Percentiles rank a stretch among this genome's conserved stretches.
Evolutionary conservation across 2,329 filamentous ascomycete species (phyloP).

Genomic region (Amphichorda felina): DNA sequence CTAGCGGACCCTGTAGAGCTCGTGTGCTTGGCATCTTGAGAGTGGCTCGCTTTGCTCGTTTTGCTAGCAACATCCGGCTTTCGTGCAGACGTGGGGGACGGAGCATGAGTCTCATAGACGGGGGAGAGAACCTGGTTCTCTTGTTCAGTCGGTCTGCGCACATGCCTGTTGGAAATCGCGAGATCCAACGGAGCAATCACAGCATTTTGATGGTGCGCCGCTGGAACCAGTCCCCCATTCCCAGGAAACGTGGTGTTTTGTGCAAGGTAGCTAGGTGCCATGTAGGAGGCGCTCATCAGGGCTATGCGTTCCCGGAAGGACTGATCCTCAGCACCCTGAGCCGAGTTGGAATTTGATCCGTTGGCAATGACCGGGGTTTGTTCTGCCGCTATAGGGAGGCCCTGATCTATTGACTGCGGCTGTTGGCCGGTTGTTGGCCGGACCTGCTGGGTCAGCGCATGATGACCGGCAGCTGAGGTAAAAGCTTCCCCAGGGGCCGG

Average conservation of each 20-base stretch:
- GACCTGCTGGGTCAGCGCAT: no score
- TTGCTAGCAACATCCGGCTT: slow-evolving; percentile 32
- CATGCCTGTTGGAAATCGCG: slow-evolving; percentile 31
- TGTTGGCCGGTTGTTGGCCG: no score
- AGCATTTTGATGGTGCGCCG: slow-evolving; percentile 31
- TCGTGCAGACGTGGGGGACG: slow-evolving; percentile 51
- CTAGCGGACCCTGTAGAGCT: neutral
- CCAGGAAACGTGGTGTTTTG: slow-evolving; percentile 14
- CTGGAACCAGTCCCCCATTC: no score
- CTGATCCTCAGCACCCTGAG: slow-evolving; percentile 18
- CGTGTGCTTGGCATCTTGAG: neutral
- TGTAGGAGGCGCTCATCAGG: slow-evolving; percentile 22
- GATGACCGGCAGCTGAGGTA: no score
- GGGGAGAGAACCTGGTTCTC: slow-evolving; percentile 52
- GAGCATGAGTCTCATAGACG: slow-evolving; percentile 61
- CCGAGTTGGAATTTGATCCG: slow-evolving; percentile 14
- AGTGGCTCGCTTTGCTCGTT: slow-evolving; percentile 13
- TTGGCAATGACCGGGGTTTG: slow-evolving; percentile 13
- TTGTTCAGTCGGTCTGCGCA: slow-evolving; percentile 17
- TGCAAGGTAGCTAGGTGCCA: slow-evolving; percentile 12
- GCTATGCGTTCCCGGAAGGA: slow-evolving; percentile 30
- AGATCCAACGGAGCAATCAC: slow-evolving; percentile 44
- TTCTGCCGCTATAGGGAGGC: neutral
- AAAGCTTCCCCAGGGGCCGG: no score
- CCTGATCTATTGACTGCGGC: no score